These are phyloP conservation scores for Peziza echinospora DNA, from an alignment of 495 filamentous ascomycete genomes.

Conservation along the genomic window DNA sequence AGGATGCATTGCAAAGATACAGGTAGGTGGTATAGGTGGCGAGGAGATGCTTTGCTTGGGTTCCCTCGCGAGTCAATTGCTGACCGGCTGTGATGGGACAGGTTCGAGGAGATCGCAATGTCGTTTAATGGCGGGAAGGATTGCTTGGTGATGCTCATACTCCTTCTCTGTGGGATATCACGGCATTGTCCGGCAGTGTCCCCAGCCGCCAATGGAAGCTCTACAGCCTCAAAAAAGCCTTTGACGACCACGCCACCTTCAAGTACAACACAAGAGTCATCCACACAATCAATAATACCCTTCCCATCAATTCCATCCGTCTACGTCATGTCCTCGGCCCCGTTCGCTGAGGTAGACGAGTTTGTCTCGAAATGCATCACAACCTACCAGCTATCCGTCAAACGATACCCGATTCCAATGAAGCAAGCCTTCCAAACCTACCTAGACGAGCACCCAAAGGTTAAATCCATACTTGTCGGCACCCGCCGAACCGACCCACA, in stretches of 20 bases:
- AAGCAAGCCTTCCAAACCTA: constrained; percentile 58
- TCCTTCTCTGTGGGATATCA: constrained; percentile 53
- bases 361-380: constrained; percentile 47
- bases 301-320: constrained; percentile 42
- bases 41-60: background rate
- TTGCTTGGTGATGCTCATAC: constrained; percentile 78
- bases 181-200: too few relatives aligned
- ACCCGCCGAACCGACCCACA: constrained; percentile 86
- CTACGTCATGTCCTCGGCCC: constrained; percentile 61
- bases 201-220: too few relatives aligned
- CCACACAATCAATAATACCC: background rate
- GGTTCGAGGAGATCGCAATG: constrained; percentile 57
- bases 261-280: constrained; percentile 1
- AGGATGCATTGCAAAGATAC: constrained; percentile 48
- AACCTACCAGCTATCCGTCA: constrained; percentile 54
- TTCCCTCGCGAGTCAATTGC: background rate
- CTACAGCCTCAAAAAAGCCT: constrained; percentile 7
- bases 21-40: constrained; percentile 31
- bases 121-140: constrained; percentile 98
- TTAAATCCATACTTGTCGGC: constrained; percentile 80
- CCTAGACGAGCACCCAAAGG: constrained; percentile 33
- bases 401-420: constrained; percentile 59
- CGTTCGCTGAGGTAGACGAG: constrained; percentile 64
- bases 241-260: constrained; percentile 8
- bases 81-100: constrained; percentile 16